Evolutionary conservation across 2,329 filamentous ascomycete genomes (phyloP).

Genomic region (Fusarium veterinarium): DNA sequence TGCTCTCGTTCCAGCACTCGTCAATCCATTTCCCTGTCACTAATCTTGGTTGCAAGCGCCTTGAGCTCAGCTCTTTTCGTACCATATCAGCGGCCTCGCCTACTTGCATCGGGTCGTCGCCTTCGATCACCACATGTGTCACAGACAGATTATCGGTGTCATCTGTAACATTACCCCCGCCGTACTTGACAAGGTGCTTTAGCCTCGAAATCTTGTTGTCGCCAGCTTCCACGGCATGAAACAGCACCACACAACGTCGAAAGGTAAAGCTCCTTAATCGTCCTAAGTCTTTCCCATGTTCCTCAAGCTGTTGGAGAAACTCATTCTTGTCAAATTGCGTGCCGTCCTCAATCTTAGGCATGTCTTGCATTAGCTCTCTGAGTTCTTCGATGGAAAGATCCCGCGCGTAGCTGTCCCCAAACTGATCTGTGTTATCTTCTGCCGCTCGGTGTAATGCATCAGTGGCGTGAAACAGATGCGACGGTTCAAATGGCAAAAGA

Average conservation of each 20-base stretch:
- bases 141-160: constrained; percentile 63
- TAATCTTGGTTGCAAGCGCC: constrained; percentile 71
- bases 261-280: constrained; percentile 66
- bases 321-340: constrained; percentile 56
- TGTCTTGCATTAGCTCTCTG: constrained; percentile 58
- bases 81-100: constrained; percentile 56
- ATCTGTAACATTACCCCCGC: constrained; percentile 69
- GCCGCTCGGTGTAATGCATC: constrained; percentile 66
- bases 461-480: constrained; percentile 78
- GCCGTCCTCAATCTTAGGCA: constrained; percentile 61
- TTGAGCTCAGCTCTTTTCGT: constrained; percentile 57
- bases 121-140: constrained; percentile 77
- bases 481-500: constrained; percentile 70
- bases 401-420: constrained; percentile 84
- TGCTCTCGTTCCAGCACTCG: constrained; percentile 82
- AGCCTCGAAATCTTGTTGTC: constrained; percentile 56
- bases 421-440: constrained; percentile 75
- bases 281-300: constrained; percentile 64
- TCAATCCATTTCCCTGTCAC: constrained; percentile 80
- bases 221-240: constrained; percentile 50
- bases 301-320: constrained; percentile 67
- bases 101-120: constrained; percentile 53
- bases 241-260: constrained; percentile 56
- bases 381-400: constrained; percentile 75
- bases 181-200: constrained; percentile 73